phyloP scores from a whole-genome alignment of 2,329 filamentous ascomycete genomes.

The Colletotrichum falcatum region DNA sequence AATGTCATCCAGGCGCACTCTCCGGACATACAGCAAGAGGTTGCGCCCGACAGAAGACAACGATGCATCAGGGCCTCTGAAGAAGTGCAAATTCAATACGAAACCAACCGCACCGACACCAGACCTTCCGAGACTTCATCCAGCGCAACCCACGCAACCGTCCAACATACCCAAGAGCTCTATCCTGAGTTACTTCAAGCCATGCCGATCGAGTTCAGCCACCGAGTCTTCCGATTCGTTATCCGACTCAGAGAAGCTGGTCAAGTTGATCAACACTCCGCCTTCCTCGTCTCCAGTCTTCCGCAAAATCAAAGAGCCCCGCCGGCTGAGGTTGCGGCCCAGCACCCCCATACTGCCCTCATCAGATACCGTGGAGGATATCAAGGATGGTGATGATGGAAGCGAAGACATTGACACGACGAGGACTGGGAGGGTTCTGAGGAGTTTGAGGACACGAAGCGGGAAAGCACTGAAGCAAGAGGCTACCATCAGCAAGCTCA shows the following conservation, averaged over 20 bases:
- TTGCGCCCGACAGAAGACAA: constrained; percentile 26
- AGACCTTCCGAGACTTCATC: constrained; percentile 12
- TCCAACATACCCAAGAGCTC: constrained; percentile 48
- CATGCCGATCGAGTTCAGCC: constrained; percentile 40
- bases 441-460: neutral
- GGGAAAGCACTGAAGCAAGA: neutral
- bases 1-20: constrained; percentile 15
- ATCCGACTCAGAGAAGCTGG: constrained; percentile 36
- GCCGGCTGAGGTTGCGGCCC: constrained; percentile 39
- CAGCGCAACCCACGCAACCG: constrained; percentile 1
- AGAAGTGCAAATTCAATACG: constrained; percentile 44
- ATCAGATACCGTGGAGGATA: constrained; percentile 9
- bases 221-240: constrained; percentile 27
- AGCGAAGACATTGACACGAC: neutral
- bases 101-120: constrained; percentile 5
- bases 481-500: constrained; percentile 5
- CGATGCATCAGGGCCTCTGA: neutral
- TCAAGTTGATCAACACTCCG: constrained; percentile 42
- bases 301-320: constrained; percentile 37
- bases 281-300: constrained; percentile 43
- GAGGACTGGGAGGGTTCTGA: neutral
- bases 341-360: constrained; percentile 18
- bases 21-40: constrained; percentile 57
- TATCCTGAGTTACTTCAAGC: constrained; percentile 58
- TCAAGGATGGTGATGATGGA: neutral